phyloP scores from a whole-genome alignment of 257 asterid species.

The Solanum commersonii region DNA sequence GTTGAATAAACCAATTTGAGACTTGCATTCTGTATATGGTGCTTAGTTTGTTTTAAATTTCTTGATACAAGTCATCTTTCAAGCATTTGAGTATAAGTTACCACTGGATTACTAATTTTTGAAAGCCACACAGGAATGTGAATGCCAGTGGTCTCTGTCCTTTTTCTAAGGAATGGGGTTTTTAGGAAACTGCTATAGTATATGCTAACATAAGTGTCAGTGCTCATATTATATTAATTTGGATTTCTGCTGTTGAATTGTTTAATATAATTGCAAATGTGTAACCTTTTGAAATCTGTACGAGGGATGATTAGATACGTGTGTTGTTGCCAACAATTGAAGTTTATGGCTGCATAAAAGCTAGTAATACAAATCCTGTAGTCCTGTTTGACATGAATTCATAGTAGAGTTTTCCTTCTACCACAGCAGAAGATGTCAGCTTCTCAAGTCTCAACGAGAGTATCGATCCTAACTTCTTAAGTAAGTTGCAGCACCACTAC shows the following conservation, averaged over 20 bases:
- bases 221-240: background rate
- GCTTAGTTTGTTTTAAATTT: background rate
- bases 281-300: background rate
- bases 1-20: background rate
- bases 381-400: background rate
- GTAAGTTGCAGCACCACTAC: background rate
- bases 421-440: too few species aligned
- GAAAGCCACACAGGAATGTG: background rate
- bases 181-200: background rate
- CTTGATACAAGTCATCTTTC: background rate
- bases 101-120: background rate
- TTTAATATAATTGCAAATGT: background rate
- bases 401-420: background rate
- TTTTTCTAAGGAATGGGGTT: background rate
- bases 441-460: background rate
- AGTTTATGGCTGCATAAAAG: background rate
- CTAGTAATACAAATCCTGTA: background rate
- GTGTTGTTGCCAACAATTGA: background rate
- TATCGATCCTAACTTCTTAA: background rate
- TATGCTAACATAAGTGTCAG: too few species aligned
- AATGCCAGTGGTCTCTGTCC: background rate
- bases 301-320: background rate
- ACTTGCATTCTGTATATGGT: background rate
- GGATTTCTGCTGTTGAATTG: background rate
- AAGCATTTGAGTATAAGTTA: background rate